Base-by-base conservation (phyloP, 2,329 filamentous ascomycete species). In the Colletotrichum orbiculare region DNA sequence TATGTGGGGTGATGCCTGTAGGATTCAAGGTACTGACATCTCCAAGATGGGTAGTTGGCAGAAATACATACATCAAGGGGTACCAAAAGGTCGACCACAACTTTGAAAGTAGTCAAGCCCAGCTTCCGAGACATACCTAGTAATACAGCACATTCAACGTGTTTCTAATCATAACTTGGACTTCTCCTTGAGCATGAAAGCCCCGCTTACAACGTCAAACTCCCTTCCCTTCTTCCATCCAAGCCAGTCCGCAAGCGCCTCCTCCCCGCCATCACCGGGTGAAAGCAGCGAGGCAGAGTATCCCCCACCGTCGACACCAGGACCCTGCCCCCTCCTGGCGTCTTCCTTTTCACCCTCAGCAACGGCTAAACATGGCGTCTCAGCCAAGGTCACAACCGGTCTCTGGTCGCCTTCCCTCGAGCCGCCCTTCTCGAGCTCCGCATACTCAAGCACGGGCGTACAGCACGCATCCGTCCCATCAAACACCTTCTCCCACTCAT, bases 391-490 rank as follows among this genome's bases (percentile, higher is more conserved):
- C 9, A 94, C 91, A 2, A 85, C 78, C 1, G 91, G 91, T 66
- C 92, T 78, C 78, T 93, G 91, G 69, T 94, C 91, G 50, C 89
- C 86, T 72, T 89, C 87, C 53, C 82, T 79, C n/a, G 62, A 67
- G 8, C 73, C 54, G 41, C 80, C 74, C 3, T 66, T 71, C 70
- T 93, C 87, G 47, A 97, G 81, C 78, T 97, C 94, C 0, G 70
- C 73, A 69, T 93, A 92, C 39, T 89, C 89, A 46, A 97, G 80
- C 1, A 98, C 92, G 0, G 95, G 95, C n/a, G 92, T 93, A 68
- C 91, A 93, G 76, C 95, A 98, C 1, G 95, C 95, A 78, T 98
- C 95, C 0, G 92, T 96, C 10, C 91, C 92, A 74, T 97, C 92
- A 74, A 97, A 98, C 6, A 97, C 81, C 4, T 66, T 74, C 77